Evolutionary conservation across 257 asterid genomes (phyloP).

Genomic region (Solanum rostratum): DNA sequence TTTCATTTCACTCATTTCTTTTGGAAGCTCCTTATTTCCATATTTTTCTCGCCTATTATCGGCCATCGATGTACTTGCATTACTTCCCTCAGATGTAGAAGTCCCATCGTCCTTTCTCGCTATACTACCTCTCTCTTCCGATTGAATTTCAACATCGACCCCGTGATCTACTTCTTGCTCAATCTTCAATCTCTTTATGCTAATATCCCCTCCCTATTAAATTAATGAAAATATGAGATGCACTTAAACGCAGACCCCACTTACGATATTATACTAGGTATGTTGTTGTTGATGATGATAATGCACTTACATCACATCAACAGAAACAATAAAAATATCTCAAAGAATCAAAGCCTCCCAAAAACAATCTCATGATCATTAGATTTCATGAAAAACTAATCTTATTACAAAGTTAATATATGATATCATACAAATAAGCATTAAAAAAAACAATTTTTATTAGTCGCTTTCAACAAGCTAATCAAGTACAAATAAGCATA

Average conservation of each 20-base stretch:
- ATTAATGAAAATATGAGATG: neutral
- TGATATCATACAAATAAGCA: neutral
- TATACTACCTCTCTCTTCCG: slow-evolving; percentile 19
- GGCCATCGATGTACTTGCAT: slow-evolving; percentile 23
- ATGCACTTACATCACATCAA: neutral
- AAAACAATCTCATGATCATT: neutral
- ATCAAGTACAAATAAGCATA: neutral
- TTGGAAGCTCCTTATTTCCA: slow-evolving; percentile 28
- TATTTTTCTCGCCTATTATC: slow-evolving; percentile 21
- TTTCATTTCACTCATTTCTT: slow-evolving; percentile 24
- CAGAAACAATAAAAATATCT: neutral
- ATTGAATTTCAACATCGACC: slow-evolving; percentile 20
- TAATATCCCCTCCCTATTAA: slow-evolving; percentile 48
- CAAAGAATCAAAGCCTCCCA: neutral
- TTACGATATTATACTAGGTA: neutral
- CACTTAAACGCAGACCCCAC: neutral
- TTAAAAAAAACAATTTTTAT: too few species aligned
- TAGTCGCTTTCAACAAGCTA: too few species aligned
- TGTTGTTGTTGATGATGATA: neutral
- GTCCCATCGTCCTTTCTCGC: slow-evolving; percentile 19
- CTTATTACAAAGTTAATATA: neutral
- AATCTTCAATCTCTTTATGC: slow-evolving; percentile 45
- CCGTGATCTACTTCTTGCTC: slow-evolving; percentile 39
- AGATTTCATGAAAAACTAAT: neutral
- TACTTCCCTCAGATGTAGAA: slow-evolving; percentile 20